These are phyloP conservation scores for Candida jianshihensis DNA, from an alignment of 805 yeast species.

Conservation along the genomic window DNA sequence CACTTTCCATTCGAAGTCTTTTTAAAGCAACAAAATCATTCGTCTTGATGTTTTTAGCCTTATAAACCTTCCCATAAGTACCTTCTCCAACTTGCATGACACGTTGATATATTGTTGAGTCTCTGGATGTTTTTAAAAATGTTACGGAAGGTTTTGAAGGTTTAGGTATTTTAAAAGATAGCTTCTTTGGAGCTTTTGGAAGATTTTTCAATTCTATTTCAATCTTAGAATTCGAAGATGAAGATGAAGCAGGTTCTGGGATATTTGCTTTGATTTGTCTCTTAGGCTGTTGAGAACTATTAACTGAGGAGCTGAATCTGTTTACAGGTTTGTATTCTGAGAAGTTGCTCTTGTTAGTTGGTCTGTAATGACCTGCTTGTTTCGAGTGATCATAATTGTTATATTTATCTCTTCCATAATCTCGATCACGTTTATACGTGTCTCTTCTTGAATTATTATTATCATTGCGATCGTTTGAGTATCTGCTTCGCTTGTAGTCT, in stretches of 20 bases:
- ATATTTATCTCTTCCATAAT: background rate
- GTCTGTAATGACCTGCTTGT: background rate
- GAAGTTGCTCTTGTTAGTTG: background rate
- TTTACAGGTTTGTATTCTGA: background rate
- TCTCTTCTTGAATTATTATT: background rate
- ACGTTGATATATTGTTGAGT: conserved; percentile 46
- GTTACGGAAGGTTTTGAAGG: conserved; percentile 8
- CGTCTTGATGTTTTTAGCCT: conserved; percentile 68
- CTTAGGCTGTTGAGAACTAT: too few relatives aligned
- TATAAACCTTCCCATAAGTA: conserved; percentile 93
- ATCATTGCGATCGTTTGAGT: background rate
- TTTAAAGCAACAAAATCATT: conserved; percentile 79
- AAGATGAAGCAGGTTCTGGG: too few relatives aligned
- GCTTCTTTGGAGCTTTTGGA: conserved; percentile 14
- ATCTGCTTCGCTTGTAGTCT: background rate
- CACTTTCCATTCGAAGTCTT: conserved; percentile 73
- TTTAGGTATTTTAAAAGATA: conserved; percentile 16
- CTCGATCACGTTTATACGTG: background rate
- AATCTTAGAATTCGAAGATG: too few relatives aligned
- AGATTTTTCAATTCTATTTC: conserved; percentile 6
- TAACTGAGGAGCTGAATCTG: background rate
- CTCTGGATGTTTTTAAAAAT: conserved; percentile 17
- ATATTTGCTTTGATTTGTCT: too few relatives aligned
- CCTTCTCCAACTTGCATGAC: conserved; percentile 97
- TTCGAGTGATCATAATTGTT: too few relatives aligned